Evolutionary conservation across 306 rosid genomes (phyloP), one percentile per base, ranked within the genome.

Genomic region (Pterocarpus santalinus): DNA sequence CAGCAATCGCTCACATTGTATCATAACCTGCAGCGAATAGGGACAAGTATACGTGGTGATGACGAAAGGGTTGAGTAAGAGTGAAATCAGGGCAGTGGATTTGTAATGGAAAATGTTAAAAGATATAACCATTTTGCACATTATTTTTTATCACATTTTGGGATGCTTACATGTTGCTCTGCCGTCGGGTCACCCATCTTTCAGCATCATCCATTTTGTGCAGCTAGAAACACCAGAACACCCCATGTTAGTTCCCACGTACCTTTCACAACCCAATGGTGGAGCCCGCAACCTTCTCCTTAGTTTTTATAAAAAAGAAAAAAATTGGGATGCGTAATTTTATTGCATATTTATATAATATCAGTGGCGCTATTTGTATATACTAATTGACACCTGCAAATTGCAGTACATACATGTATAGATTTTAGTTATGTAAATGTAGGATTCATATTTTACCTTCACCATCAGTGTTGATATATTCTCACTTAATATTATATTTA

Each of bases 61-160:
- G 94, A 93, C 93, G 94, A 86, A 90, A 91, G 74, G 98, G 80
- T 90, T 79, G 90, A 93, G 97, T 93, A 90, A 89, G 90, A 88
- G 86, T 87, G 91, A 90, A 86, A 87, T 79, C 81, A 83, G 75
- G 89, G 78, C 69, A 83, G 87, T 80, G 90, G 76, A 55, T 36
- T 62, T 67, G 75, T 81, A 64, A 87, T 61, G 83, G 69, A 81
- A 87, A 80, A 75, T 75, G 62, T 82, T 75, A 74, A 86, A 49
- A 65, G 47, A 22, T 44, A 65, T 60, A 63, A 33, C 67, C 33
- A 67, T 75, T 80, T 64, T 75, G n/a, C 69, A 55, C 75, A 83
- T 77, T 77, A 51, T 34, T 60, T 66, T 53, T 69, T 39, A 69
- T 70, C n/a, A 56, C 28, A 36, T 58, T 56, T 32, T 81, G 81